Percentiles rank a stretch among this genome's conserved stretches.
Evolutionary conservation across 202 grass and related monocot genomes (phyloP).

Genomic region (Setaria viridis): DNA sequence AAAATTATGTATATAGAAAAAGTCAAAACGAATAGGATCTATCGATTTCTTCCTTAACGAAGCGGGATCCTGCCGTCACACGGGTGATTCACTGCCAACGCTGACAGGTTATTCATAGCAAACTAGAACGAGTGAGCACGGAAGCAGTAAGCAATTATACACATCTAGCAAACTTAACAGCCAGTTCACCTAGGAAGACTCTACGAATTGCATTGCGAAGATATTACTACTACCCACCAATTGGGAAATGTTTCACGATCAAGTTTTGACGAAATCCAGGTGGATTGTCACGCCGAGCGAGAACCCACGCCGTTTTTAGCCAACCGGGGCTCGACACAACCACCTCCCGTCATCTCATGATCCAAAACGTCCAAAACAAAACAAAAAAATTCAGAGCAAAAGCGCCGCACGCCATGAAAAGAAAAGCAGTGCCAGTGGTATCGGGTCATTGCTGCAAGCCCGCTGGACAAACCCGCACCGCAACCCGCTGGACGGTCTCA

Average conservation of each 20-base stretch:
- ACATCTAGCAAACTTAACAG: background rate
- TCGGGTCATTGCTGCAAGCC: too few species aligned
- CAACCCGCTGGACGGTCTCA: too few species aligned
- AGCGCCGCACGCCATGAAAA: slow-evolving; percentile 30
- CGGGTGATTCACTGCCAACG: too few species aligned
- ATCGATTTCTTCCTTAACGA: too few species aligned
- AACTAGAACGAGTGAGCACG: too few species aligned
- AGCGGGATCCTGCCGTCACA: too few species aligned
- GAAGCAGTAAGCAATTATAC: too few species aligned
- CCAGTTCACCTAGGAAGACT: background rate
- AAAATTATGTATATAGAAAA: too few species aligned
- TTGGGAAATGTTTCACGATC: background rate
- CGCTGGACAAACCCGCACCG: too few species aligned
- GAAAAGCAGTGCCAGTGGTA: background rate
- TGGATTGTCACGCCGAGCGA: background rate
- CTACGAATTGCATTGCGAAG: background rate
- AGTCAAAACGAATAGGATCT: too few species aligned
- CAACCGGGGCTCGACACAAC: background rate
- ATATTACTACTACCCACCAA: background rate
- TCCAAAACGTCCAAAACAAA: background rate
- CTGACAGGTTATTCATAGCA: too few species aligned
- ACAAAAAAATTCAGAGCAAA: background rate
- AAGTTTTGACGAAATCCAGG: too few species aligned
- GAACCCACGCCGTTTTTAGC: background rate
- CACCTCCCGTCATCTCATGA: background rate